phyloP scores from a whole-genome alignment of 139 green algal species.

The Dunaliella sp. region DNA sequence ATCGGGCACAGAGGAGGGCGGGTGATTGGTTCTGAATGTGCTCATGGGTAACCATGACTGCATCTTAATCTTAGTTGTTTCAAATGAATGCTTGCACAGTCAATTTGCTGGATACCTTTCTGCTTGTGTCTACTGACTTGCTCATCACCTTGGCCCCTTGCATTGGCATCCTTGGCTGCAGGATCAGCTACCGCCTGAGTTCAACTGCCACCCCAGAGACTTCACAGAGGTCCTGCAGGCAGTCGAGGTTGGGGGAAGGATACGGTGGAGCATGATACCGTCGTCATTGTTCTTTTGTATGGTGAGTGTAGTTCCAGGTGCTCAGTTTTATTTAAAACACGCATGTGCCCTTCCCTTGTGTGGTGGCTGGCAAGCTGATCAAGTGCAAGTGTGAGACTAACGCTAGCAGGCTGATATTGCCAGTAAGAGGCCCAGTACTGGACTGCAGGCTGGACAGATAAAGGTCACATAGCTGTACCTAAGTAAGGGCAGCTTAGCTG shows the following conservation, averaged over 20 bases:
- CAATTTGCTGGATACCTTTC: no score
- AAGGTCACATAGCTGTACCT: no score
- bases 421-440: background rate
- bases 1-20: no score
- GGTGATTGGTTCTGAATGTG: no score
- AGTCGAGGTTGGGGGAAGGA: background rate
- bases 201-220: background rate
- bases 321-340: background rate
- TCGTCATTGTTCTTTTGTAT: background rate
- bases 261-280: background rate
- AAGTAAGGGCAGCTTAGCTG: no score
- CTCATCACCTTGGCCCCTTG: no score
- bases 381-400: background rate
- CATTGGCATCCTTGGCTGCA: no score
- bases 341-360: background rate
- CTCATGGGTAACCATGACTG: no score
- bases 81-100: no score
- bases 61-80: no score
- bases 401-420: background rate
- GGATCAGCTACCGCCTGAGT: background rate
- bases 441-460: background rate
- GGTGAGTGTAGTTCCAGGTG: background rate
- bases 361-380: background rate
- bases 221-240: slow-evolving; percentile 3
- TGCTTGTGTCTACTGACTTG: no score